These are phyloP conservation scores for Malassezia globosa DNA, from an alignment of 1,284 basidiomycete genomes.

Conservation along the genomic window DNA sequence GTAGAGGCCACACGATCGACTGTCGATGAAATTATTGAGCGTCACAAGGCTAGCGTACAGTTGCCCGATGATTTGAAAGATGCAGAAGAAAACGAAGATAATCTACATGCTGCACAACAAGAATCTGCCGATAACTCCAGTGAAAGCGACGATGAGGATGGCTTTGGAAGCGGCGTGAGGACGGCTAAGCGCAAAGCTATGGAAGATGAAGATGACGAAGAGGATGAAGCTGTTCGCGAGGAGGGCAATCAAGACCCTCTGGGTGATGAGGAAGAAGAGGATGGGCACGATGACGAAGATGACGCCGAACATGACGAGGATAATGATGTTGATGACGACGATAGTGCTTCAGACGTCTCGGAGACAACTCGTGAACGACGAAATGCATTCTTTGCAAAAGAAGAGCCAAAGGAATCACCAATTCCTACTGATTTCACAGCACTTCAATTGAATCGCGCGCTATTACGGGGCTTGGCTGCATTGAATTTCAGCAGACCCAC, in stretches of 20 bases:
- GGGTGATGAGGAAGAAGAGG: background rate
- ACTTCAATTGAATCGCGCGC: conserved; percentile 78
- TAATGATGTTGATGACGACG: conserved; percentile 21
- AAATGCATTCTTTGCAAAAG: conserved; percentile 38
- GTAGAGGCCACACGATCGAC: conserved; percentile 25
- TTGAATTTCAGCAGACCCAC: conserved; percentile 77
- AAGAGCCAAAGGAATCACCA: conserved; percentile 8
- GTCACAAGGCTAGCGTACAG: conserved; percentile 20
- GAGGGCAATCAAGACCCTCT: conserved; percentile 14
- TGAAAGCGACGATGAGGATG: conserved; percentile 49
- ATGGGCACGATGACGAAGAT: too few relatives aligned
- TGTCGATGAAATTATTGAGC: conserved; percentile 45
- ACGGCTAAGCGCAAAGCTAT: conserved; percentile 24
- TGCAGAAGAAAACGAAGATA: conserved; percentile 15
- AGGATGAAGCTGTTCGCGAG: conserved; percentile 17
- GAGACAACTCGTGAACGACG: conserved; percentile 20
- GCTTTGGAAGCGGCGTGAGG: conserved; percentile 30
- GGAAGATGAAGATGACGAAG: conserved; percentile 37
- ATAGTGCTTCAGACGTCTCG: conserved; percentile 16
- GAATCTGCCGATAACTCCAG: conserved; percentile 29
- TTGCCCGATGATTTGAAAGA: conserved; percentile 13
- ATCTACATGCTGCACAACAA: conserved; percentile 13
- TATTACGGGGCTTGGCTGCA: conserved; percentile 71
- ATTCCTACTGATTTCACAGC: conserved; percentile 56
- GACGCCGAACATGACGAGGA: conserved; percentile 22